A percentile compares a stretch with the other conserved stretches of the same genome.
These are phyloP conservation scores for Eimeria acervulina DNA, from an alignment of 169 alveolate species.

Conservation along the genomic window DNA sequence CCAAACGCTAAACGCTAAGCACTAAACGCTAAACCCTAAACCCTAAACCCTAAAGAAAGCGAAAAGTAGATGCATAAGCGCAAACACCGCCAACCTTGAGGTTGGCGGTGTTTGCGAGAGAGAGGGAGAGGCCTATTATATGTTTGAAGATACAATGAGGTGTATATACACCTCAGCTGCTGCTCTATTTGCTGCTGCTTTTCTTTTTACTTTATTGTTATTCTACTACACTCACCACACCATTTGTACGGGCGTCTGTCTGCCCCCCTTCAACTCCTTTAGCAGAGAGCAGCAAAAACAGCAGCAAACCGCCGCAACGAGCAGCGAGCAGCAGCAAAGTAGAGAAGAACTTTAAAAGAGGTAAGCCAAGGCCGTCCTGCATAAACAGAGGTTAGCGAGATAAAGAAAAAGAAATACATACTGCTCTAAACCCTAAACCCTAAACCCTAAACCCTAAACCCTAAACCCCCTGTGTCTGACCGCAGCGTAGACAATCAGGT, in stretches of 20 bases:
- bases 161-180: neutral
- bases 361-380: slow-evolving; percentile 17
- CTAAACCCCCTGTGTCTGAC: neutral
- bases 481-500: slow-evolving; percentile 40
- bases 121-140: no score
- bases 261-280: neutral
- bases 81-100: no score
- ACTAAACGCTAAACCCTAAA: neutral
- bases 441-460: neutral
- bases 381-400: neutral
- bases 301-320: slow-evolving; percentile 51
- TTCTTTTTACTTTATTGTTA: no score
- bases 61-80: no score
- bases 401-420: neutral
- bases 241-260: neutral
- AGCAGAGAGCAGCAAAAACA: slow-evolving; percentile 40
- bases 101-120: no score
- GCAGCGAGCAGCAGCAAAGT: neutral
- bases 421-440: neutral
- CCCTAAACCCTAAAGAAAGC: neutral
- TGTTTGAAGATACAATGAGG: neutral
- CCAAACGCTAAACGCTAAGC: neutral
- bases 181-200: no score
- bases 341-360: neutral
- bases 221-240: neutral